phyloP scores from a whole-genome alignment of 306 rosid species.

The Vigna mungo region DNA sequence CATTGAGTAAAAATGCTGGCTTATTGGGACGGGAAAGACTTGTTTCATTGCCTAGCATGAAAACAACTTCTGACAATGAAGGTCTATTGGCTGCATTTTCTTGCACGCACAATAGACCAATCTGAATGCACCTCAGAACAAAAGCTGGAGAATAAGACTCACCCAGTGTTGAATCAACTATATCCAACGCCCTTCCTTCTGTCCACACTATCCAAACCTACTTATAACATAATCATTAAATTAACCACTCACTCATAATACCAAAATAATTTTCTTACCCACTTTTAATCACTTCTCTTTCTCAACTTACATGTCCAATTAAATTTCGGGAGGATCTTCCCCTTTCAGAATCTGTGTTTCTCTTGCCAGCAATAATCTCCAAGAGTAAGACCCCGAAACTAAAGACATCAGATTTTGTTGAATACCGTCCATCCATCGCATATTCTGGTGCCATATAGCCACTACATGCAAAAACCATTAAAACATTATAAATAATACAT shows the following conservation, averaged over 20 bases:
- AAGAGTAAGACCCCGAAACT: conserved; percentile 54
- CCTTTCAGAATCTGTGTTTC: conserved; percentile 26
- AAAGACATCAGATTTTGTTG: conserved; percentile 54
- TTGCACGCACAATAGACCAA: conserved; percentile 63
- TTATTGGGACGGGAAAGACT: conserved; percentile 48
- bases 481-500: background rate
- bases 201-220: conserved; percentile 75
- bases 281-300: background rate
- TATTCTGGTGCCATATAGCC: conserved; percentile 61
- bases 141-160: conserved; percentile 26
- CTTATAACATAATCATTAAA: background rate
- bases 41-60: conserved; percentile 64
- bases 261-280: no score
- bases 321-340: conserved; percentile 41
- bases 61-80: conserved; percentile 57
- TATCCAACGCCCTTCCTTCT: conserved; percentile 48
- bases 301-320: conserved; percentile 44
- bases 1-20: conserved; percentile 56
- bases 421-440: conserved; percentile 53
- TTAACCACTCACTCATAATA: no score
- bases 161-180: conserved; percentile 49
- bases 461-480: background rate
- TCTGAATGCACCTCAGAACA: conserved; percentile 60
- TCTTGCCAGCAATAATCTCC: conserved; percentile 46
- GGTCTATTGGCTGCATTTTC: conserved; percentile 56